Base-by-base conservation (phyloP, 371 early-diverging fungal species). In the Circinella umbellata region DNA sequence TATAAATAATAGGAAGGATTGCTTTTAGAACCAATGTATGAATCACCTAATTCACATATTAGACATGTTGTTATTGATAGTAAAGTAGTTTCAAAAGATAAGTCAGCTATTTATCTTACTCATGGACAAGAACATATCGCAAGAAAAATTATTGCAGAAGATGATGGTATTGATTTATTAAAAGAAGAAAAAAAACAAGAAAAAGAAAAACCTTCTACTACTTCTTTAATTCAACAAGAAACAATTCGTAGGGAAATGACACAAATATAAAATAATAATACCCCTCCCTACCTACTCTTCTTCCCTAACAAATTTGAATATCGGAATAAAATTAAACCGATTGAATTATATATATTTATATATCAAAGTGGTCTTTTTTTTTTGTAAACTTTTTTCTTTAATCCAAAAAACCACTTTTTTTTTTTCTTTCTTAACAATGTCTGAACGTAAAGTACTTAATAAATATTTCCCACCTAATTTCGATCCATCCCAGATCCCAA, bases 401-500 rank as follows among this genome's bases (percentile, higher is more conserved):
- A 15, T 64, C 35, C 34, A 10, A 64, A n/a, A 47, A 20, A 13
- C 8, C 57, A 15, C 69, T 27, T 27, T 27, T 27, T 27, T 27
- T 27, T 27, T 27, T 1, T 27, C n/a, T n/a, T n/a, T n/a, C n/a
- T 27, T 27, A 27, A 76, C 38, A 39, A 93, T 93, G 93, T 87
- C 93, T 64, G 93, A 93, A 77, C 92, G 96, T 65, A 95, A 93
- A 70, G 94, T 93, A 42, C 76, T 94, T 69, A 95, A 95, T 87
- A 96, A 96, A 77, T 98, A 97, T 84, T 95, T 91, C 73, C 97
- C 97, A 14, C 96, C 97, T 15, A 94, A 96, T 79, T 98, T 96
- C 74, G 97, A 96, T 81, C 97, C 97, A 15, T 86, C 89, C 34
- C 70, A 74, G 69, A 80, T 83, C 74, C 80, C 84, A 15, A 70